Evolutionary conservation across 2,329 filamentous ascomycete genomes (phyloP).

Genomic region (Cordyceps pruinosa): DNA sequence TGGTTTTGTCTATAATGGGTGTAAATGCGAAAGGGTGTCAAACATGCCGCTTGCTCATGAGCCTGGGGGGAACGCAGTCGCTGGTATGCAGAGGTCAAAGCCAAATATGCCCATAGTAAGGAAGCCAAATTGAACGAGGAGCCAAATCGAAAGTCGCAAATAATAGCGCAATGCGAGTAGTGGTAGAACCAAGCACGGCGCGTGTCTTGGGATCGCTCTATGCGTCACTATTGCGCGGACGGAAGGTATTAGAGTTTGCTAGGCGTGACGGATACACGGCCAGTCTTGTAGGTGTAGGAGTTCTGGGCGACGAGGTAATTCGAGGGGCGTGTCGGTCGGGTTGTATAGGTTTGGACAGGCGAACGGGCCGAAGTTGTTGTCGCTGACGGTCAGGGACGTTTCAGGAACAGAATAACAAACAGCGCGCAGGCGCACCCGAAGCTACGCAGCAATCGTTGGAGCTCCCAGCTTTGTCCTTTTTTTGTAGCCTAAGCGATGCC

Average conservation of each 20-base stretch:
- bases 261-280: not conserved
- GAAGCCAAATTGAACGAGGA: conserved; percentile 1
- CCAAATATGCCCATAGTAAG: conserved; percentile 20
- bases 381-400: not conserved
- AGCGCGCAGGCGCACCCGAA: not conserved
- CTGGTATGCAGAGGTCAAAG: conserved; percentile 16
- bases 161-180: not conserved
- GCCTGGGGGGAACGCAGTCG: conserved; percentile 13
- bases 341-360: not conserved
- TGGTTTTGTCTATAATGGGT: conserved; percentile 13
- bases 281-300: not conserved
- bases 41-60: conserved; percentile 14
- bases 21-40: conserved; percentile 7
- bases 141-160: not conserved
- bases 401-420: not conserved
- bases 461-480: not conserved
- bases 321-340: not conserved
- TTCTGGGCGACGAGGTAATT: not conserved
- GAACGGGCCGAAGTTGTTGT: not conserved
- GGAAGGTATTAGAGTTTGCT: not conserved
- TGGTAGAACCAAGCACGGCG: not conserved
- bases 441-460: not conserved
- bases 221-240: not conserved
- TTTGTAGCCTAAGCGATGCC: not conserved
- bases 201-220: not conserved